A percentile compares a stretch with the other conserved stretches of the same genome.
Evolutionary conservation across 1,139 yeast genomes (phyloP).

Genomic region (Suhomyces panamericanus): DNA sequence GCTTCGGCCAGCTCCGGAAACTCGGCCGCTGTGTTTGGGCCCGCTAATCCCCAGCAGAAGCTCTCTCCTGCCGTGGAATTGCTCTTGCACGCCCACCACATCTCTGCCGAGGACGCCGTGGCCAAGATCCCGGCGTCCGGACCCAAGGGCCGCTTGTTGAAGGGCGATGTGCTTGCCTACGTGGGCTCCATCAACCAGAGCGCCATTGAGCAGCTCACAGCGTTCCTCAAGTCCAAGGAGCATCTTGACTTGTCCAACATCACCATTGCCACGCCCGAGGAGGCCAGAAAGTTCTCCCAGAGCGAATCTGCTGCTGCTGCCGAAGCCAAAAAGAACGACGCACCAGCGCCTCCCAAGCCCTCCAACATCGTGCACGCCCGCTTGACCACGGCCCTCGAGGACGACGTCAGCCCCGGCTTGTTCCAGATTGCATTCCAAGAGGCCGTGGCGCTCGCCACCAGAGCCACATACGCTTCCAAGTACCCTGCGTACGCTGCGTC

Average conservation of each 20-base stretch:
- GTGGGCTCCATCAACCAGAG: slow-evolving; percentile 68
- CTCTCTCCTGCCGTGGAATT: slow-evolving; percentile 81
- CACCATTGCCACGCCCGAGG: slow-evolving; percentile 46
- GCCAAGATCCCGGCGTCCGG: slow-evolving; percentile 80
- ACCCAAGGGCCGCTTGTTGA: slow-evolving; percentile 79
- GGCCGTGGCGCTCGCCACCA: slow-evolving; percentile 33
- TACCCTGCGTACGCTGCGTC: slow-evolving; percentile 48
- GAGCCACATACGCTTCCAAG: slow-evolving; percentile 42
- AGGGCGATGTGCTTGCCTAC: slow-evolving; percentile 88
- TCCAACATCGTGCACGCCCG: slow-evolving; percentile 29
- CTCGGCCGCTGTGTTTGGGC: slow-evolving; percentile 25
- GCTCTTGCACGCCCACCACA: slow-evolving; percentile 59
- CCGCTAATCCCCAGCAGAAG: slow-evolving; percentile 63
- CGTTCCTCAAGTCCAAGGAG: slow-evolving; percentile 56
- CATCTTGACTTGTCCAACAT: slow-evolving; percentile 79
- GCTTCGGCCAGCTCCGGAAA: slow-evolving; percentile 1
- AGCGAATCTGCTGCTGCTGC: slow-evolving; percentile 12
- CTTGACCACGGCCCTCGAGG: slow-evolving; percentile 30
- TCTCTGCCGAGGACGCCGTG: slow-evolving; percentile 70
- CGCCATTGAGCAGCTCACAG: slow-evolving; percentile 53
- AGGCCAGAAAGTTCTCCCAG: slow-evolving; percentile 16
- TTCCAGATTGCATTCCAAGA: slow-evolving; percentile 35
- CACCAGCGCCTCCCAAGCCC: slow-evolving; percentile 30
- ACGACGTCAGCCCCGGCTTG: slow-evolving; percentile 27
- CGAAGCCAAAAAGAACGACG: slow-evolving; percentile 14